Evolutionary conservation across 371 early-diverging fungal species (phyloP).

Genomic region (Mucor ambiguus): DNA sequence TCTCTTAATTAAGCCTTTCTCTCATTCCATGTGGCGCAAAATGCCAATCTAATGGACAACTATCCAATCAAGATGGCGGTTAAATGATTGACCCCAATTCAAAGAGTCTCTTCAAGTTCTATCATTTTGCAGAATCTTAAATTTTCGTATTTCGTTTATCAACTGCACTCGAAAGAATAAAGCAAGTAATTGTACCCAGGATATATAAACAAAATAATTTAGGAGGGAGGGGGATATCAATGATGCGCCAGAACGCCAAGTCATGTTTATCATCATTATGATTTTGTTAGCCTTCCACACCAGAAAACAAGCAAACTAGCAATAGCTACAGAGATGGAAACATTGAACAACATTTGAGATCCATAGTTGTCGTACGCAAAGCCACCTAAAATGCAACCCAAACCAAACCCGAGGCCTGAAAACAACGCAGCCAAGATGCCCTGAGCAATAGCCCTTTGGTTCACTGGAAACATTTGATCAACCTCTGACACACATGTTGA

Average conservation of each 20-base stretch:
- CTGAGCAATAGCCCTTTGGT: constrained; percentile 49
- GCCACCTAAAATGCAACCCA: constrained; percentile 44
- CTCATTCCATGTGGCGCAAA: not conserved
- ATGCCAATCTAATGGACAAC: not conserved
- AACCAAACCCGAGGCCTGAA: constrained; percentile 42
- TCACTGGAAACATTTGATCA: constrained; percentile 40
- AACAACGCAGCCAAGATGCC: constrained; percentile 45
- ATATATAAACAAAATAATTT: not conserved
- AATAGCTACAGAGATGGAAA: constrained; percentile 15
- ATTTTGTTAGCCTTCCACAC: constrained; percentile 13
- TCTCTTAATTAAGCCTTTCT: not conserved
- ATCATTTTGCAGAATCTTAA: not conserved
- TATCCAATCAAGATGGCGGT: not conserved
- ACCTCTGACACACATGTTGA: constrained; percentile 48
- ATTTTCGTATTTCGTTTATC: not conserved
- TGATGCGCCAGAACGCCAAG: not conserved
- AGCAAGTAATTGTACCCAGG: not conserved
- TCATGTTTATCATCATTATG: not conserved
- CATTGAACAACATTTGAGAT: constrained; percentile 21
- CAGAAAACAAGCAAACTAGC: constrained; percentile 19
- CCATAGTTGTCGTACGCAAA: constrained; percentile 39
- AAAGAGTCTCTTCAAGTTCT: not conserved
- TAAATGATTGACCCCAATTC: not conserved
- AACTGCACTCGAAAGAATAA: not conserved
- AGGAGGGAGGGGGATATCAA: not conserved